These are phyloP conservation scores for Pseudogymnoascus sp. DNA, from an alignment of 2,329 filamentous ascomycete species.

Conservation along the genomic window DNA sequence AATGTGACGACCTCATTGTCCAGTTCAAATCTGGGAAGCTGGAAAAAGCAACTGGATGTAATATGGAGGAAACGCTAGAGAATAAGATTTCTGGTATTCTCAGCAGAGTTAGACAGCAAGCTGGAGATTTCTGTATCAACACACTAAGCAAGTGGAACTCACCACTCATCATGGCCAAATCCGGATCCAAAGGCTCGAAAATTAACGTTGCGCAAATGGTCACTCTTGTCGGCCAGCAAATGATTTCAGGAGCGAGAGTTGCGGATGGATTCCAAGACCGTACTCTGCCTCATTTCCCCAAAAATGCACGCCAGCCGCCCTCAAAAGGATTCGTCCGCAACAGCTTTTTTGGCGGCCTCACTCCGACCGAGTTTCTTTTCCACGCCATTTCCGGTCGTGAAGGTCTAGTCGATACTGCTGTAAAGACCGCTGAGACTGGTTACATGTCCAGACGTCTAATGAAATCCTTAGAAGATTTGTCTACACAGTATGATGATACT, in stretches of 20 bases:
- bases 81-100: conserved; percentile 85
- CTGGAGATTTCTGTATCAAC: conserved; percentile 82
- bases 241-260: conserved; percentile 89
- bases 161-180: conserved; percentile 93
- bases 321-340: conserved; percentile 96
- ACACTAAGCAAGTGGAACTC: conserved; percentile 88
- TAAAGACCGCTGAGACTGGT: conserved; percentile 97
- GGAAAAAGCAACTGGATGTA: conserved; percentile 78
- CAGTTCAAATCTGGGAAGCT: conserved; percentile 73
- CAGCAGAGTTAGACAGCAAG: conserved; percentile 82
- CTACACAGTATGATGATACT: conserved; percentile 87
- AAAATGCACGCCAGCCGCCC: conserved; percentile 82
- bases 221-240: conserved; percentile 92
- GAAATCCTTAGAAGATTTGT: conserved; percentile 95
- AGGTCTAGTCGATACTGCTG: conserved; percentile 95
- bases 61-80: conserved; percentile 86
- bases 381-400: conserved; percentile 98
- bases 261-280: conserved; percentile 94
- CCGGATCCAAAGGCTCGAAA: conserved; percentile 90
- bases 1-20: conserved; percentile 76
- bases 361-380: conserved; percentile 90
- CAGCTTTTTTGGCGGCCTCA: conserved; percentile 89
- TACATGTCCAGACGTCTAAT: conserved; percentile 98
- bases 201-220: conserved; percentile 99
- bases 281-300: conserved; percentile 89